Base-by-base conservation (phyloP, 176 grass and related monocot genomes). In the Urochloa ruziziensis region DNA sequence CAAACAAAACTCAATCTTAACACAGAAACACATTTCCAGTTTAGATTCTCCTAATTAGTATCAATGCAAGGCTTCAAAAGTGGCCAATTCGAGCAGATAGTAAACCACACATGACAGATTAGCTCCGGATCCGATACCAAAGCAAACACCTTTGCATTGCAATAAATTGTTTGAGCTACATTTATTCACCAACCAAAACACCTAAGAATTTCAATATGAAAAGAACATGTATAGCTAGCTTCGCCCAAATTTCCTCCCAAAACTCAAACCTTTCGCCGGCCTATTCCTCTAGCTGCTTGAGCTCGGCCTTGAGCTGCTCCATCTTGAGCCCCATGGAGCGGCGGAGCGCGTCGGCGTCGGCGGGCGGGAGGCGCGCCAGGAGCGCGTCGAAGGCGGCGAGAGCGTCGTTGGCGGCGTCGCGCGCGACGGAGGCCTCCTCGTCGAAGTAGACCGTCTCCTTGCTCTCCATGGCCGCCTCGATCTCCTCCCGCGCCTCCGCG, bases 281-380 rank as follows among this genome's bases (percentile, higher is more conserved):
- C 77, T 91, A 91, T 62, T 95, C 95, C 74, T 98, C 92, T 57
- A 98, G 84, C 75, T 93, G 92, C 75, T 86, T 91, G 88, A 98
- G 89, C 79, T 98, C 95, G 59, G 95, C 95, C 82, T 98, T 98
- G 29, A 98, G 88, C 83, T 98, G 95, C 85, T 98, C 95, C 69
- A 95, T 98, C 91, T 98, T 98, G 60, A 98, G 95, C 49, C 95
- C 92, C 95, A 98, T 98, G 56, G 95, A 95, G 9, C 91, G 83
- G 82, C 90, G 87, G 86, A 98, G 70, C 80, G 87, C 76, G 63
- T 85, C 79, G 29, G 88, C 88, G 30, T 95, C 92, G 42, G 83
- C 75, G 28, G 92, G 89, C 40, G 92, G 86, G 30, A 98, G 74
- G 79, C 82, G 90, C 5, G 81, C 92, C 33, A 98, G 92, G 52